These are phyloP conservation scores for Microbotryomycetes sp. DNA, from an alignment of 1,284 basidiomycete species.

Conservation along the genomic window DNA sequence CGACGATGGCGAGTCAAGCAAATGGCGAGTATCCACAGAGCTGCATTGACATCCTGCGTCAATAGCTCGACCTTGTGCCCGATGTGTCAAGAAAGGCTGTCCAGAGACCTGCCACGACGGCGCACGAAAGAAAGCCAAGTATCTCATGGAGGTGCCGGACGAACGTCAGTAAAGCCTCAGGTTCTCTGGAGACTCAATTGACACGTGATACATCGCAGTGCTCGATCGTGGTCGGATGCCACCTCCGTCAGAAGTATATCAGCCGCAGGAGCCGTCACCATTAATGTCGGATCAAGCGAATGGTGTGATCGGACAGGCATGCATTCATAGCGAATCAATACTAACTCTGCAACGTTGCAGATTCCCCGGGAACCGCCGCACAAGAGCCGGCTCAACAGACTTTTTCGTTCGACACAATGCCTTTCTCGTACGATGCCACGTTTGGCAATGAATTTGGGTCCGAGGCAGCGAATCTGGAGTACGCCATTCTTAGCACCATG, in stretches of 20 bases:
- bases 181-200: slow-evolving; percentile 6
- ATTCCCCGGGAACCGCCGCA: neutral
- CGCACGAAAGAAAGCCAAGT: slow-evolving; percentile 95
- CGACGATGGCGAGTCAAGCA: slow-evolving; percentile 66
- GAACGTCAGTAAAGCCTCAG: slow-evolving; percentile 55
- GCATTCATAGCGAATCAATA: neutral
- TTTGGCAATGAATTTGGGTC: slow-evolving; percentile 55
- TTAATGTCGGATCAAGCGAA: neutral
- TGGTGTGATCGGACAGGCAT: neutral
- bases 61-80: slow-evolving; percentile 82
- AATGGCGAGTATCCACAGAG: slow-evolving; percentile 28
- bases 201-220: neutral
- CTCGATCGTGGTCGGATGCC: slow-evolving; percentile 8
- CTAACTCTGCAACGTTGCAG: neutral
- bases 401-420: slow-evolving; percentile 3
- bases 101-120: slow-evolving; percentile 85
- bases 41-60: neutral
- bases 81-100: slow-evolving; percentile 90
- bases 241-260: slow-evolving; percentile 7
- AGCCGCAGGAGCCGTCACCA: neutral
- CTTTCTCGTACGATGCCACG: slow-evolving; percentile 2
- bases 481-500: slow-evolving; percentile 84
- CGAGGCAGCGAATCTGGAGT: slow-evolving; percentile 82
- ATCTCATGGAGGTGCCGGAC: slow-evolving; percentile 84
- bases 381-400: neutral